These are phyloP conservation scores for Scheffersomyces spartinae DNA, from an alignment of 805 yeast genomes.

Conservation along the genomic window DNA sequence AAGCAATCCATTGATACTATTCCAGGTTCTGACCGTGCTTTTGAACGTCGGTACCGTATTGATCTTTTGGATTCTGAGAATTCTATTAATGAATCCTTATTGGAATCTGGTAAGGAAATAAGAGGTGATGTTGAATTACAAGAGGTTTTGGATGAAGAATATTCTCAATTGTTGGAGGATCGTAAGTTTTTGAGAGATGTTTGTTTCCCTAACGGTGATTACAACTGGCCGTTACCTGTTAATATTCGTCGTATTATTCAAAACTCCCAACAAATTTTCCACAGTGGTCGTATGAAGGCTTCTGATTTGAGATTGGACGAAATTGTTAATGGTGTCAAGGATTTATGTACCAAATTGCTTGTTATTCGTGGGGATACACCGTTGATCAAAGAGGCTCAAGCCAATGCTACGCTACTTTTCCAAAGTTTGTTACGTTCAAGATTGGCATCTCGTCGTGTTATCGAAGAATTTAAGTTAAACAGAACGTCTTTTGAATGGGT, in stretches of 20 bases:
- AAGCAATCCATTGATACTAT: constrained; percentile 91
- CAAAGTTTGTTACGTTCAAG: constrained; percentile 89
- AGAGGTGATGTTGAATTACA: constrained; percentile 83
- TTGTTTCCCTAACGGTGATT: constrained; percentile 88
- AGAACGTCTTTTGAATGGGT: constrained; percentile 93
- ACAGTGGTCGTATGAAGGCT: constrained; percentile 80
- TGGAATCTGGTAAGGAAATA: constrained; percentile 87
- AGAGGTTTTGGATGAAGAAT: constrained; percentile 72
- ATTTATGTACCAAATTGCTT: constrained; percentile 50
- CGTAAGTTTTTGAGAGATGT: constrained; percentile 67
- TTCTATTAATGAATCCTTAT: constrained; percentile 54
- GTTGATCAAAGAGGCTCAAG: constrained; percentile 75
- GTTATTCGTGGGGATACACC: constrained; percentile 78
- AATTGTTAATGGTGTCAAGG: constrained; percentile 60
- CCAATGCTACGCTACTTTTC: constrained; percentile 81
- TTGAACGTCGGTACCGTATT: constrained; percentile 74
- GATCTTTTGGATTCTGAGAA: constrained; percentile 64
- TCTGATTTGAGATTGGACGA: constrained; percentile 83
- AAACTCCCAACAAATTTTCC: constrained; percentile 95
- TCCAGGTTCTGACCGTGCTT: constrained; percentile 80
- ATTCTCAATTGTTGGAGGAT: constrained; percentile 62
- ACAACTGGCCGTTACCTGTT: constrained; percentile 95
- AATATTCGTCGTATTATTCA: constrained; percentile 93
- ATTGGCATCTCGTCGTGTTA: constrained; percentile 78
- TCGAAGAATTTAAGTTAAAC: constrained; percentile 81